Evolutionary conservation across 2,329 filamentous ascomycete species (phyloP), one percentile per base, ranked within the genome.

Genomic region (Fusarium oligoseptatum): DNA sequence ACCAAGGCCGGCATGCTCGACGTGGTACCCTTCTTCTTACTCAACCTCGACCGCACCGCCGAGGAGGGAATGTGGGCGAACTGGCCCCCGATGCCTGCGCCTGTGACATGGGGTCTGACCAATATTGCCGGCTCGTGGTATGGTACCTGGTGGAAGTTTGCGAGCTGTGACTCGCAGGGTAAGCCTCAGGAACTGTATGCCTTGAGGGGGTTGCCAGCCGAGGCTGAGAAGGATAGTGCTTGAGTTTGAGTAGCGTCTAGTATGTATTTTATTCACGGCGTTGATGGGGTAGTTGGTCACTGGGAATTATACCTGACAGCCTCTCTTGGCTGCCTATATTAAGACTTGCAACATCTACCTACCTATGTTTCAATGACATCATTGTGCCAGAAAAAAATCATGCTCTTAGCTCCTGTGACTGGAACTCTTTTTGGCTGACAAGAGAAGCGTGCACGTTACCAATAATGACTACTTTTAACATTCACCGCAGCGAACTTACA

Each of bases 11-110:
- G 89, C 32, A 84, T 87, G 41, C 83, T 86, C 20, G 90, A 92
- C 68, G 90, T 90, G 0, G 87, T 92, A 17, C 90, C 90, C 2
- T 92, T 93, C 76, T 92, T 92, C 83, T 78, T 92, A 66, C 80
- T 92, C 73, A 92, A 92, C 77, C 81, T 92, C 24, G 91, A 93
- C 79, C 81, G 84, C 48, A 90, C 87, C 4, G 85, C 83, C 15
- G 91, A 93, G 81, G 87, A 87, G 7, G 90, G 89, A 27, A 79
- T 86, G 77, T 92, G 91, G 90, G 85, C 84, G 14, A 86, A 87
- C 75, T 93, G 91, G 90, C 91, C 91, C 52, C 90, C 91, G 0
- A 92, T 92, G 84, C 90, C 91, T 1, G 85, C 84, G 6, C 87
- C 88, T 4, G 85, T 92, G 68, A 85, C 87, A 65, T 92, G 90